Evolutionary conservation across 306 rosid genomes (phyloP), one percentile per base, ranked within the genome.

Genomic region (Citrullus mucosospermus): DNA sequence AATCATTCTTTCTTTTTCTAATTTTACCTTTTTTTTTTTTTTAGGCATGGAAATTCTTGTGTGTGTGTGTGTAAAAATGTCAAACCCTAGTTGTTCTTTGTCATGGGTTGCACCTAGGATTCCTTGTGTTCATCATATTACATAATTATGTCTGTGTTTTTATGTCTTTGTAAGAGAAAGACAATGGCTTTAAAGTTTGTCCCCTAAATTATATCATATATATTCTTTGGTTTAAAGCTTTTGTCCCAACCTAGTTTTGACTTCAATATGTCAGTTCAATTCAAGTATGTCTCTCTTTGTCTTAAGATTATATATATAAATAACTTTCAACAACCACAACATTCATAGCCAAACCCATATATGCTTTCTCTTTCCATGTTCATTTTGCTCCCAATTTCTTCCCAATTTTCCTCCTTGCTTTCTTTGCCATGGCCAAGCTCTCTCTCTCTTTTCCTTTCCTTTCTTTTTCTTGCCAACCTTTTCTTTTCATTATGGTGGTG

Each of bases 61-160:
- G 57, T 51, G 56, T 43, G 54, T 68, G 34, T 44, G 10, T 46
- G 58, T 22, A 30, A 46, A 43, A 69, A 69, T 69, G 75, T 69
- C 77, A 72, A 48, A 72, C 77, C 59, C 59, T 13, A 70, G n/a
- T 17, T 70, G 6, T 20, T 70, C n/a, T 70, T 44, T 70, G 57
- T 44, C 57, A 70, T 46, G 57, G 12, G 57, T 46, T 48, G n/a
- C 38, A 69, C 59, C 8, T 72, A 16, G 60, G 77, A 72, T 50
- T 68, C 25, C 77, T 15, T 51, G 41, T 46, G 20, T 25, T 51
- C 16, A 72, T 72, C 77, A 72, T 72, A 48, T 72, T 16, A 72
- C 39, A 50, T 72, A 50, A 72, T 72, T 72, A 44, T 70, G 77
- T 72, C 6, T 72, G 59, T 72, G 77, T 72, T 72, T 72, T 8